These are phyloP conservation scores for Podaxis sp. DNA, from an alignment of 768 basidiomycete species.

Conservation along the genomic window DNA sequence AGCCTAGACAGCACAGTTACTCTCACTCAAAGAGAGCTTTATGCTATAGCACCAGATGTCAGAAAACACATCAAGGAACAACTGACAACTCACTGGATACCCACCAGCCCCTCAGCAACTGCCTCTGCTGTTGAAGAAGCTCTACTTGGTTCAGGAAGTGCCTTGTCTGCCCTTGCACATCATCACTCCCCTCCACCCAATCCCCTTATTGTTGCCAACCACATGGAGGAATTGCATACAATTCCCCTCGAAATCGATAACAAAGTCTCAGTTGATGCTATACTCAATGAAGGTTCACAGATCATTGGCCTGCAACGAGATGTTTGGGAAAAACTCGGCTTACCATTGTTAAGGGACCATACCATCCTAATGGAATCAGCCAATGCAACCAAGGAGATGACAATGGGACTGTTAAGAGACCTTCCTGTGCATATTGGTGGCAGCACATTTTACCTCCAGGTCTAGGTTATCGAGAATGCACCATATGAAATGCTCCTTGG, in stretches of 20 bases:
- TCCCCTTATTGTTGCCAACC: background rate
- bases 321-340: slow-evolving; percentile 9
- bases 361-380: slow-evolving; percentile 15
- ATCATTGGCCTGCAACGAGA: slow-evolving; percentile 1
- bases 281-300: background rate
- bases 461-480: slow-evolving; percentile 17
- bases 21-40: slow-evolving; percentile 8
- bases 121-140: background rate
- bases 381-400: slow-evolving; percentile 5
- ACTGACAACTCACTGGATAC: background rate
- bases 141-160: fast-evolving
- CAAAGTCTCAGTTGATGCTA: background rate
- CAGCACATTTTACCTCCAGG: slow-evolving; percentile 16
- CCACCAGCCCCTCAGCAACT: background rate
- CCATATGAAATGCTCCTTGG: slow-evolving; percentile 19
- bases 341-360: slow-evolving; percentile 6
- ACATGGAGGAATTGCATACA: slow-evolving; percentile 6
- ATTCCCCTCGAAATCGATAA: background rate
- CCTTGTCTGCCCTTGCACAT: background rate
- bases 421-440: slow-evolving; percentile 13
- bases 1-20: slow-evolving; percentile 10
- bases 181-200: background rate
- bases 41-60: background rate
- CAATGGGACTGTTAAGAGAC: slow-evolving; percentile 10
- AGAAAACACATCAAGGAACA: slow-evolving; percentile 1